phyloP scores from a whole-genome alignment of 2,329 filamentous ascomycete genomes.

The Trichoderma simmonsii region DNA sequence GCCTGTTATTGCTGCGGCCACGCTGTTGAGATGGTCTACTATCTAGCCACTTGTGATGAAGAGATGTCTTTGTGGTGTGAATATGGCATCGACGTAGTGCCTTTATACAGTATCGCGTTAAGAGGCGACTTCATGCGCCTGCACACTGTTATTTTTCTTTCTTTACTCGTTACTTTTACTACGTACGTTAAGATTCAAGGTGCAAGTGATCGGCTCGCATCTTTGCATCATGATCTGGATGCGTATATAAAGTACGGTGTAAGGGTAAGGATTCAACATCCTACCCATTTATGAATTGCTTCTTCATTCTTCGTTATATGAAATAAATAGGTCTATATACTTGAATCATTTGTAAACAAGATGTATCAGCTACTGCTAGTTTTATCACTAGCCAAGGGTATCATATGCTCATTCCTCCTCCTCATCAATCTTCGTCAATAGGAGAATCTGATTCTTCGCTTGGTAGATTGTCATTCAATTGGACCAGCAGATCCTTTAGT shows the following conservation, averaged over 20 bases:
- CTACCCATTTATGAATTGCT: background rate
- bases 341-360: background rate
- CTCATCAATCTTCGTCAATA: background rate
- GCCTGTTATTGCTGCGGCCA: constrained; percentile 61
- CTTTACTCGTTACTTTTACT: background rate
- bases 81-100: background rate
- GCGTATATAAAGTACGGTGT: background rate
- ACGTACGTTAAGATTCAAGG: background rate
- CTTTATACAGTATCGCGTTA: background rate
- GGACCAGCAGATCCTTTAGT: constrained; percentile 42
- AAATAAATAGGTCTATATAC: background rate
- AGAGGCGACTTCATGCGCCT: no score
- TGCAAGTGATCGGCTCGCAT: background rate
- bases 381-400: background rate
- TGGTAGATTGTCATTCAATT: constrained; percentile 45
- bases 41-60: constrained; percentile 17
- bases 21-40: constrained; percentile 43
- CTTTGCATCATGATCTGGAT: background rate
- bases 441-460: constrained; percentile 34
- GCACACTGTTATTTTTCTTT: background rate
- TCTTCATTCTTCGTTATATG: background rate
- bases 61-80: background rate
- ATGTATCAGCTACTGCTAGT: background rate
- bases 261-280: background rate
- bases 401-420: background rate